Evolutionary conservation across 805 yeast species (phyloP), one percentile per base, ranked within the genome.

Genomic region (Candida schatavii): DNA sequence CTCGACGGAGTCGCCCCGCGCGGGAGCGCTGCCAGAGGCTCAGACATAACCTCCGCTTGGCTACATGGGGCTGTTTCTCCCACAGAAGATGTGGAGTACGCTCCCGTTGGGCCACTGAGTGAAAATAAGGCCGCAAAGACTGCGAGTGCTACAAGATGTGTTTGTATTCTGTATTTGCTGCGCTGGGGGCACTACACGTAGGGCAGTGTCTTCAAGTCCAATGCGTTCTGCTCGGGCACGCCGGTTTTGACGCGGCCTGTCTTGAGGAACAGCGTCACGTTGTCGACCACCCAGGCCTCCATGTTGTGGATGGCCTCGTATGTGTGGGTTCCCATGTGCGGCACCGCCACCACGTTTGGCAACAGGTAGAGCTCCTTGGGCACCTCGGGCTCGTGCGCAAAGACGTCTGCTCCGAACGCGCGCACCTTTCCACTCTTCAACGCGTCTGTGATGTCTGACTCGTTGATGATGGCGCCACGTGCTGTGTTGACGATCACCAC

Each of bases 251-350:
- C 87, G 58, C 78, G 81, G 5, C 95, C 96, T 0, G 81, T 74
- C 11, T 66, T 61, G 28, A 88, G 54, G 36, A 66, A 81, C n/a
- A 70, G 61, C 33, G 68, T 64, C 6, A 87, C 79, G 61, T 91
- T 93, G 25, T 74, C 73, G 21, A 86, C 80, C 25, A 83, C 88
- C 59, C 78, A 78, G 51, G 78, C 80, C 65, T 90, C 97, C 96
- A 93, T 87, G 51, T 76, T 75, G 50, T 71, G 66, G 55, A 85
- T 78, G 3, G 96, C 85, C 63, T 88, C 95, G 40, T 64, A 63
- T 3, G 91, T 71, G 57, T 80, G 81, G 0, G 96, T 87, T 21
- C 96, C 97, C 84, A 87, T 81, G 60, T 89, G 97, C 13, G 97
- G 97, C 49, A 86, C 68, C 27, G 86, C 77, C 10, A 85, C 72